Percentiles rank a stretch among this genome's conserved stretches.
Evolutionary conservation across 305 asterid species (phyloP).

Genomic region (Solanum chacoense): DNA sequence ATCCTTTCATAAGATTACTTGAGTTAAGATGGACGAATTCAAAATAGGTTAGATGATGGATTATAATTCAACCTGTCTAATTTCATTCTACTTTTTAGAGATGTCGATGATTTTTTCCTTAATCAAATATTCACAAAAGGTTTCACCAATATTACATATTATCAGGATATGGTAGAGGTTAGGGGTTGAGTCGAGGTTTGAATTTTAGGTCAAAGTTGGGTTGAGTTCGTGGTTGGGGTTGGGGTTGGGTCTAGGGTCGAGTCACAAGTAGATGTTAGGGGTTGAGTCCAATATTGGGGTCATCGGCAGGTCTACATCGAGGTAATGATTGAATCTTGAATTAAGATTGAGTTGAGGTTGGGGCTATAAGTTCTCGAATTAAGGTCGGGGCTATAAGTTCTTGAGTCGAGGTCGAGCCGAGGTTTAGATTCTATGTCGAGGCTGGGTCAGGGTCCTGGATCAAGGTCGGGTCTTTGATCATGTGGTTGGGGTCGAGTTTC

Average conservation of each 20-base stretch:
- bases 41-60: background rate
- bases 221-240: background rate
- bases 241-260: background rate
- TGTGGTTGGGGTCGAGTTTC: background rate
- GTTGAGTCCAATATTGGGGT: background rate
- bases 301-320: too few relatives aligned
- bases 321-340: background rate
- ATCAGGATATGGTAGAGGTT: background rate
- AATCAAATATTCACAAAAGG: background rate
- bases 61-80: too few relatives aligned
- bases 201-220: background rate
- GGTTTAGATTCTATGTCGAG: too few relatives aligned
- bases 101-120: too few relatives aligned
- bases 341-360: background rate
- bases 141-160: background rate
- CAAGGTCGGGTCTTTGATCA: fast-evolving
- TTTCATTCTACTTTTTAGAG: too few relatives aligned
- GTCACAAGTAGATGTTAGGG: background rate
- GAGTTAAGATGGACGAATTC: background rate
- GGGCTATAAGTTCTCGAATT: background rate
- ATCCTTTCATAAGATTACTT: background rate
- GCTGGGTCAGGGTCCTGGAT: background rate
- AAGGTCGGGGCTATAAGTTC: background rate
- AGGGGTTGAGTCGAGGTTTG: background rate
- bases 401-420: too few relatives aligned